Conservation (phyloP, 1,284 basidiomycete species). For the Fomitopsis pinicola region DNA sequence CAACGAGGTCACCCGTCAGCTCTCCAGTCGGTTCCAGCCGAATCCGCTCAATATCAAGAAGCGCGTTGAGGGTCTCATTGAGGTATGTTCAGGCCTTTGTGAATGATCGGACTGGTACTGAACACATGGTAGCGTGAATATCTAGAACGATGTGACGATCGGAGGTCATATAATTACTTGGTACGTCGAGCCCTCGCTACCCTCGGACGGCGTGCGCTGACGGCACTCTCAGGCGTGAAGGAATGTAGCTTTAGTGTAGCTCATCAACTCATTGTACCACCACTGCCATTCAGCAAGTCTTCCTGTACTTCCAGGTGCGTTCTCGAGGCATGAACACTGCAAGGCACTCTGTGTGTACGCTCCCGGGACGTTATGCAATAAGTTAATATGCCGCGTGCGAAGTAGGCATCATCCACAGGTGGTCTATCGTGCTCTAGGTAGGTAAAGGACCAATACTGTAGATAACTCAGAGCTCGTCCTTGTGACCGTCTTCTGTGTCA, state of each 20-base stretch:
- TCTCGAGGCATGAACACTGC: too few species aligned
- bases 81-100: slow-evolving; percentile 47
- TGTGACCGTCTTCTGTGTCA: slow-evolving; percentile 22
- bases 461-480: slow-evolving; percentile 48
- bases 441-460: background rate
- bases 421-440: background rate
- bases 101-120: background rate
- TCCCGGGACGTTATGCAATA: background rate
- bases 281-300: background rate
- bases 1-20: slow-evolving; percentile 86
- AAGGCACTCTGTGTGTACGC: too few species aligned
- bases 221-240: background rate
- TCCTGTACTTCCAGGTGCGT: background rate
- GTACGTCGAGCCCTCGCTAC: slow-evolving; percentile 27
- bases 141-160: slow-evolving; percentile 73
- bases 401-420: too few species aligned
- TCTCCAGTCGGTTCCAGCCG: slow-evolving; percentile 84
- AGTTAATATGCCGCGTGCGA: background rate
- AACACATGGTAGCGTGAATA: slow-evolving; percentile 61
- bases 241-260: background rate
- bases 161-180: slow-evolving; percentile 80
- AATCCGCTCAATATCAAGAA: slow-evolving; percentile 88
- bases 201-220: slow-evolving; percentile 14
- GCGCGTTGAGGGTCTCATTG: slow-evolving; percentile 91
- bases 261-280: background rate